Conservation (phyloP, 2,329 filamentous ascomycete species). For the Aspergillus pseudotamarii region DNA sequence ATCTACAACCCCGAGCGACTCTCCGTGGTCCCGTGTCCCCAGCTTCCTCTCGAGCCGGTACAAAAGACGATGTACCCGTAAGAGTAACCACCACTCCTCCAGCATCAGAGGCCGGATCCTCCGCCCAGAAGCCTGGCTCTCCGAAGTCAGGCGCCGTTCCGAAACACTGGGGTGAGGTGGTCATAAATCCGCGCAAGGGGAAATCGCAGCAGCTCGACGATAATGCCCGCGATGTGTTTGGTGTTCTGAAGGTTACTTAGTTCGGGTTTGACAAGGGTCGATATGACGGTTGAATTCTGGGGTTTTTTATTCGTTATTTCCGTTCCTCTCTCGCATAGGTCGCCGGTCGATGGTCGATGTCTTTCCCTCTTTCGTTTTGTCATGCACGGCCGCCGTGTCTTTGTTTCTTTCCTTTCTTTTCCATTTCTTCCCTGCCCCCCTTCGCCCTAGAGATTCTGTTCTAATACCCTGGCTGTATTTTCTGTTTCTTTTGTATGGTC, state of each 20-base stretch:
- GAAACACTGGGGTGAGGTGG: conserved; percentile 49
- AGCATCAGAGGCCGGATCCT: conserved; percentile 8
- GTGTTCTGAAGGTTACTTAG: conserved; percentile 40
- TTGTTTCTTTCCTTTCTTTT: conserved; percentile 12
- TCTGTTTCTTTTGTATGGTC: background rate
- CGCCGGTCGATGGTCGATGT: conserved; percentile 32
- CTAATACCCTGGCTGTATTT: conserved; percentile 18
- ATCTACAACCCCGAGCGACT: conserved; percentile 42
- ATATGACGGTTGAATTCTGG: conserved; percentile 15
- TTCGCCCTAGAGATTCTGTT: conserved; percentile 6
- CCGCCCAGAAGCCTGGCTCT: conserved; percentile 11
- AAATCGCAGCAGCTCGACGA: conserved; percentile 32
- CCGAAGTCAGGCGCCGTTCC: conserved; percentile 30
- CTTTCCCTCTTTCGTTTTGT: conserved; percentile 12
- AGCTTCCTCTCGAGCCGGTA: conserved; percentile 28
- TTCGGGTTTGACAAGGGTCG: conserved; percentile 11
- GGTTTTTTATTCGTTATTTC: conserved; percentile 11
- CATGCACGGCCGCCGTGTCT: conserved; percentile 6
- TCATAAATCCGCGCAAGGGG: conserved; percentile 42
- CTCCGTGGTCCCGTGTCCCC: conserved; percentile 34
- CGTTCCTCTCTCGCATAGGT: conserved; percentile 25
- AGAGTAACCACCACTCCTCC: conserved; percentile 20
- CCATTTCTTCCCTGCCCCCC: conserved; percentile 2
- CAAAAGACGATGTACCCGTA: conserved; percentile 22
- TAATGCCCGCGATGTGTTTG: conserved; percentile 41